Base-by-base conservation (phyloP, 306 rosid genomes). In the Ammopiptanthus mongolicus region DNA sequence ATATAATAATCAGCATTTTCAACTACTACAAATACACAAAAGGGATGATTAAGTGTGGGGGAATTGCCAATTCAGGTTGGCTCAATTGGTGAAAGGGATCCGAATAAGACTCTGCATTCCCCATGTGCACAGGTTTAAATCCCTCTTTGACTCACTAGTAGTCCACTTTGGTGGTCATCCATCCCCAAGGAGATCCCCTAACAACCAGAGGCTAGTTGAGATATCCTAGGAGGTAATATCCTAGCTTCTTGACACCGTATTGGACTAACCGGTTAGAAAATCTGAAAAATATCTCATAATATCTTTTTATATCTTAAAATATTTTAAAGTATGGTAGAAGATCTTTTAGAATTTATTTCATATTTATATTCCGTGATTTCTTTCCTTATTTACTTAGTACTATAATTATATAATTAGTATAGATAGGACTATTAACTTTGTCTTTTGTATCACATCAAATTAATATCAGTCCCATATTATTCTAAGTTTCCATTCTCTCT, bases 1-100 rank as follows among this genome's bases (percentile, higher is more conserved):
- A 12, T 60, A 78, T 23, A 6, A 79, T 28, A 64, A 69, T 58
- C 42, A 14, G 29, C 78, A 69, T 42, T 52, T 78, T 61, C 14
- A 2, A 55, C 39, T 41, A 65, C 13, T 41, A 66, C 57, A 77
- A 58, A 66, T 19, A 56, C 34, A 41, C 71, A 65, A 17, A 37
- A 17, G 0, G 28, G 44, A 12, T 39, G 15, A 75, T 18, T 6
- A 19, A 55, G 18, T 52, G 21, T 33, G 3, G 31, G 69, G 15
- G 48, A 52, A 58, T 44, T 11, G 34, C 44, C 56, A 15, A 37
- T 41, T 8, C n/a, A 28, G 22, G 29, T 36, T 23, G 42, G 42
- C 11, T 51, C 65, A 60, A 50, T 56, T 52, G 37, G 46, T 70
- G 50, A 69, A 37, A 63, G 14, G 22, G 69, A 77, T 68, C 29